A percentile compares a stretch with the other conserved stretches of the same genome.
Conservation (phyloP, 2,329 filamentous ascomycete genomes). For the Salinomyces thailandicus region DNA sequence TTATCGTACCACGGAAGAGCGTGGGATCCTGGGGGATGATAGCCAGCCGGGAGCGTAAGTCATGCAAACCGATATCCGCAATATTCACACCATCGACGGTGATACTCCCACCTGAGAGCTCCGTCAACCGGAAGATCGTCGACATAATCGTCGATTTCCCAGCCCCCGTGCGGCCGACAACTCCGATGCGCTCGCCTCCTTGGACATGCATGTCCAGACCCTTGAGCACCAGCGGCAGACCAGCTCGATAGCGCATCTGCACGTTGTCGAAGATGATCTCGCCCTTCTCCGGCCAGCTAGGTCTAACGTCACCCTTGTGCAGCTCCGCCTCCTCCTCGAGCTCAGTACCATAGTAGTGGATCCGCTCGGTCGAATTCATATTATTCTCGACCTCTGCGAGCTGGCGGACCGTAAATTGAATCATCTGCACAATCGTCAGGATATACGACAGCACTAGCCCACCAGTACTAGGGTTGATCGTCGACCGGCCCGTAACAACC, state of each 20-base stretch:
- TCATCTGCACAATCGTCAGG: conserved; percentile 83
- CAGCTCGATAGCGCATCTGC: conserved; percentile 42
- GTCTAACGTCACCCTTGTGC: conserved; percentile 59
- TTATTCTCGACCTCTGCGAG: conserved; percentile 93
- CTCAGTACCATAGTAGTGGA: conserved; percentile 78
- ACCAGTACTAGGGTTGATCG: conserved; percentile 70
- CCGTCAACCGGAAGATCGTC: conserved; percentile 61
- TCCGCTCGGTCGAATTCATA: conserved; percentile 91
- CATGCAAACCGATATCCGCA: conserved; percentile 60
- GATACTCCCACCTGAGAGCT: conserved; percentile 38
- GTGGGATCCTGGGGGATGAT: conserved; percentile 83
- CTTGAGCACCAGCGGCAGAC: conserved; percentile 40
- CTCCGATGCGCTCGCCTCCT: conserved; percentile 68
- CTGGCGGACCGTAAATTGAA: conserved; percentile 90
- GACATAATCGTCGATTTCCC: conserved; percentile 80
- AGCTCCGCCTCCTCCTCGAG: conserved; percentile 84
- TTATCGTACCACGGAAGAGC: conserved; percentile 69
- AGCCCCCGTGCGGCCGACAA: conserved; percentile 71
- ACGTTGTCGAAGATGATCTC: conserved; percentile 48
- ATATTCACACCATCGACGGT: conserved; percentile 48
- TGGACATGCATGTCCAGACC: conserved; percentile 54
- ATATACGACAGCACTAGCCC: conserved; percentile 91
- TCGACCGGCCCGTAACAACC: conserved; percentile 83
- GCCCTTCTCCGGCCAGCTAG: conserved; percentile 75
- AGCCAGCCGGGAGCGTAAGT: conserved; percentile 59